A percentile compares a stretch with the other conserved stretches of the same genome.
These are phyloP conservation scores for Oryza punctata DNA, from an alignment of 176 grass and related monocot species.

Conservation along the genomic window DNA sequence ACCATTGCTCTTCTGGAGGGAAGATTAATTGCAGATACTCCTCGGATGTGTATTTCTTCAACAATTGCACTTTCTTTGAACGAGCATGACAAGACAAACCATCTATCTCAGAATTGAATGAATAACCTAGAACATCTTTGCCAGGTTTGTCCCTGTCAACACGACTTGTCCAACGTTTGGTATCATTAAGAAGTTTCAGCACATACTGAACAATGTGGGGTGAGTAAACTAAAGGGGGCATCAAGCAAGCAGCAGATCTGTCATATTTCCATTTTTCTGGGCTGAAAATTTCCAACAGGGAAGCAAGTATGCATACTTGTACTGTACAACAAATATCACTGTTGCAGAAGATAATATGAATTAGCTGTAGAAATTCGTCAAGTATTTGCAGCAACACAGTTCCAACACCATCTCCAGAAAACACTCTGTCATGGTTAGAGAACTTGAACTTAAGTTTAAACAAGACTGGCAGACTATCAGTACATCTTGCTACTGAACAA, in stretches of 20 bases:
- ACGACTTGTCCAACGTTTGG: slow-evolving; percentile 56
- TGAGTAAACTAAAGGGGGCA: slow-evolving; percentile 81
- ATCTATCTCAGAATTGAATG: slow-evolving; percentile 42
- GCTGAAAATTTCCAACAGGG: slow-evolving; percentile 72
- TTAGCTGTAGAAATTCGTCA: slow-evolving; percentile 80
- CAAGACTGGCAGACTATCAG: slow-evolving; percentile 65
- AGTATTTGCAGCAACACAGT: slow-evolving; percentile 75
- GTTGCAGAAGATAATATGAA: slow-evolving; percentile 60
- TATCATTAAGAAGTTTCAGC: slow-evolving; percentile 63
- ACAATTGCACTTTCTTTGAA: slow-evolving; percentile 56
- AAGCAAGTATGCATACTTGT: slow-evolving; percentile 75
- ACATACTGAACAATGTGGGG: slow-evolving; percentile 72
- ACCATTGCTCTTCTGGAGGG: slow-evolving; percentile 74
- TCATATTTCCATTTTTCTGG: slow-evolving; percentile 68
- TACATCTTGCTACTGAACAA: slow-evolving; percentile 61
- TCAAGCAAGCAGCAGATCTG: slow-evolving; percentile 59
- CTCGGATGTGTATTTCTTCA: slow-evolving; percentile 65
- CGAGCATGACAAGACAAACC: slow-evolving; percentile 65
- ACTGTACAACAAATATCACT: slow-evolving; percentile 62
- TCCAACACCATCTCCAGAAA: slow-evolving; percentile 63
- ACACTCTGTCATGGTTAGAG: slow-evolving; percentile 57
- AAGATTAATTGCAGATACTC: slow-evolving; percentile 73
- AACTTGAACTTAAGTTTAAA: slow-evolving; percentile 80
- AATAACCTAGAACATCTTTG: slow-evolving; percentile 40
- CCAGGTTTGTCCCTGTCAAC: slow-evolving; percentile 50